Percentiles rank a stretch among this genome's conserved stretches.
These are phyloP conservation scores for Amanita brunnescens DNA, from an alignment of 768 basidiomycete genomes.

Conservation along the genomic window DNA sequence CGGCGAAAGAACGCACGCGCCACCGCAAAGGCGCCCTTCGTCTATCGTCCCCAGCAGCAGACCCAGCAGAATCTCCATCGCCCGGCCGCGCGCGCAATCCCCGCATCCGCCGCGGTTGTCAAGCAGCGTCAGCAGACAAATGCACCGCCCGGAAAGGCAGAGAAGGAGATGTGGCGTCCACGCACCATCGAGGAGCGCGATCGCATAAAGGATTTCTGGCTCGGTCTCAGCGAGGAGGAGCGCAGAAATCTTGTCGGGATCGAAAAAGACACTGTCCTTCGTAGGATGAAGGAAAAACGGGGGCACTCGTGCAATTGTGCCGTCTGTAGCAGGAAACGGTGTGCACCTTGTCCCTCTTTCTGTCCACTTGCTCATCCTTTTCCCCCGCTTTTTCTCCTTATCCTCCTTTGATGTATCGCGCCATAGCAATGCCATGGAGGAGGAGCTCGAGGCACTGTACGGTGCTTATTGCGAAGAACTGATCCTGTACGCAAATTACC, in stretches of 20 bases:
- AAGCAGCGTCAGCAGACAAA: slow-evolving; percentile 24
- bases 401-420: slow-evolving; percentile 13
- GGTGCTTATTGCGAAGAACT: slow-evolving; percentile 99
- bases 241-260: slow-evolving; percentile 88
- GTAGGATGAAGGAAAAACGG: slow-evolving; percentile 99
- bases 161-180: slow-evolving; percentile 90
- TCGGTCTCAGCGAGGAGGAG: slow-evolving; percentile 85
- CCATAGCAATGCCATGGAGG: slow-evolving; percentile 89
- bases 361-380: slow-evolving; percentile 14
- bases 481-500: slow-evolving; percentile 97
- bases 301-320: slow-evolving; percentile 94
- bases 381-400: slow-evolving; percentile 15
- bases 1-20: slow-evolving; percentile 38
- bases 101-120: slow-evolving; percentile 32
- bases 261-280: slow-evolving; percentile 95
- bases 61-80: slow-evolving; percentile 16
- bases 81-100: slow-evolving; percentile 34
- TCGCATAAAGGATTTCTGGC: slow-evolving; percentile 97
- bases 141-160: slow-evolving; percentile 19
- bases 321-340: slow-evolving; percentile 96
- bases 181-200: slow-evolving; percentile 90
- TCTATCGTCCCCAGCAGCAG: slow-evolving; percentile 30
- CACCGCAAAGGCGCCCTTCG: slow-evolving; percentile 36
- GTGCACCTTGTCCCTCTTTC: slow-evolving; percentile 28
- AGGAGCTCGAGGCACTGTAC: slow-evolving; percentile 99